phyloP scores from a whole-genome alignment of 2,329 filamentous ascomycete species.

The Aspergillus japonicus region DNA sequence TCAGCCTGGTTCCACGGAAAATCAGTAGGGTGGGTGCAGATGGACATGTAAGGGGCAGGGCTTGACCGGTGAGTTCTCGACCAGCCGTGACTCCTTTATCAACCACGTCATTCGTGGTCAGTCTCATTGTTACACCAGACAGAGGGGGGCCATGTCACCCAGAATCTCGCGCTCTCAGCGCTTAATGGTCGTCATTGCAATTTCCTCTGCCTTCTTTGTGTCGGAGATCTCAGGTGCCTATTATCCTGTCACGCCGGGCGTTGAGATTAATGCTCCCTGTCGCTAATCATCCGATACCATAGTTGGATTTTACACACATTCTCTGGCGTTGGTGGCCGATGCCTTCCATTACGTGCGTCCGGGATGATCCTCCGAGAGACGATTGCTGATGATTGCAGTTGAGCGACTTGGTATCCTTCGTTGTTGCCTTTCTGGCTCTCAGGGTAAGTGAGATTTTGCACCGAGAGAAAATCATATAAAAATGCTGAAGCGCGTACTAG shows the following conservation, averaged over 20 bases:
- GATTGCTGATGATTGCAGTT: slow-evolving; percentile 48
- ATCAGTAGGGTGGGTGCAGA: not conserved
- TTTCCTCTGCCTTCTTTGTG: slow-evolving; percentile 34
- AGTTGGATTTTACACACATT: slow-evolving; percentile 69
- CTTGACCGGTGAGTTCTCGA: not conserved
- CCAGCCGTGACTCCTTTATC: slow-evolving; percentile 2
- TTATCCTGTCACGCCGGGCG: not conserved
- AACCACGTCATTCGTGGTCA: not conserved
- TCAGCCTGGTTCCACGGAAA: slow-evolving; percentile 17
- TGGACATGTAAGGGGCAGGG: slow-evolving; percentile 3
- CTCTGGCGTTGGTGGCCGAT: slow-evolving; percentile 71
- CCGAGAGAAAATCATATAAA: not conserved
- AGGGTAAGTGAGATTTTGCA: slow-evolving; percentile 45
- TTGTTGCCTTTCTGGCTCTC: slow-evolving; percentile 64
- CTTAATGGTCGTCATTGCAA: slow-evolving; percentile 29
- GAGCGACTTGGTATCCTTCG: slow-evolving; percentile 69
- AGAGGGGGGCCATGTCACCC: slow-evolving; percentile 21
- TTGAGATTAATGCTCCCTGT: not conserved
- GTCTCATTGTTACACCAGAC: not conserved
- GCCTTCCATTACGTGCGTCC: slow-evolving; percentile 67
- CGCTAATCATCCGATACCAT: not conserved
- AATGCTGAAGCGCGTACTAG: slow-evolving; percentile 13
- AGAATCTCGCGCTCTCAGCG: slow-evolving; percentile 31
- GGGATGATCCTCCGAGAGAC: too few species aligned
- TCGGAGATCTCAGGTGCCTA: slow-evolving; percentile 31